Base-by-base conservation (phyloP, 192 early-diverging fungal genomes). In the Backusella psychrophila region DNA sequence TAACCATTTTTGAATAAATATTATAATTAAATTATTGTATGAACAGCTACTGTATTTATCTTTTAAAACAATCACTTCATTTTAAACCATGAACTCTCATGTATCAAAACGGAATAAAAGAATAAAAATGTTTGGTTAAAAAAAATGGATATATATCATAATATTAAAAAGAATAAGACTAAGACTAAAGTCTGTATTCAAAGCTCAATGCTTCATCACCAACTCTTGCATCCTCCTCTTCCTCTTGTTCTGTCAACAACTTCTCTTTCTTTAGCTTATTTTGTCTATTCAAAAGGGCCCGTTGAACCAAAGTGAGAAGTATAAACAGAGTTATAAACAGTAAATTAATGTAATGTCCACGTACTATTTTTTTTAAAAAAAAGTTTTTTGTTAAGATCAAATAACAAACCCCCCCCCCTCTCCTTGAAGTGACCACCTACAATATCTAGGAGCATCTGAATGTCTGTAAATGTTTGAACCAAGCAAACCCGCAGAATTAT, bases 401-500 rank as follows among this genome's bases (percentile, higher is more conserved):
- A 59, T 5, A 53, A 49, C 12, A 49, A 53, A 7, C n/a, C n/a
- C n/a, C n/a, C 29, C 29, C 29, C 29, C 29, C 9, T 49, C 33
- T 3, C 33, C 6, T 49, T 17, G n/a, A 49, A 49, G 15, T 59
- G 9, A 71, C 8, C 15, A 56, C 53, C 59, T 80, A 77, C 79
- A 23, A 29, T 80, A 80, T 49, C 75, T 71, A 12, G 79, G 79
- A 26, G 79, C 70, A 72, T 80, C 79, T 34, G 71, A 72, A 3
- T 49, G 49, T 34, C 75, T 70, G 63, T 80, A 80, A 34, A 80
- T 76, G 66, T 80, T 76, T 5, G 79, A 80, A n/a, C 79, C 79
- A 14, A 80, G 39, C 5, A 80, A 42, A 17, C 73, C 73, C 4
- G 79, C 79, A 0, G 79, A 72, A 73, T 80, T 80, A 66, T 80